Percentiles rank a stretch among this genome's conserved stretches.
Conservation (phyloP, 1,284 basidiomycete genomes). For the Tylopilus sp. region DNA sequence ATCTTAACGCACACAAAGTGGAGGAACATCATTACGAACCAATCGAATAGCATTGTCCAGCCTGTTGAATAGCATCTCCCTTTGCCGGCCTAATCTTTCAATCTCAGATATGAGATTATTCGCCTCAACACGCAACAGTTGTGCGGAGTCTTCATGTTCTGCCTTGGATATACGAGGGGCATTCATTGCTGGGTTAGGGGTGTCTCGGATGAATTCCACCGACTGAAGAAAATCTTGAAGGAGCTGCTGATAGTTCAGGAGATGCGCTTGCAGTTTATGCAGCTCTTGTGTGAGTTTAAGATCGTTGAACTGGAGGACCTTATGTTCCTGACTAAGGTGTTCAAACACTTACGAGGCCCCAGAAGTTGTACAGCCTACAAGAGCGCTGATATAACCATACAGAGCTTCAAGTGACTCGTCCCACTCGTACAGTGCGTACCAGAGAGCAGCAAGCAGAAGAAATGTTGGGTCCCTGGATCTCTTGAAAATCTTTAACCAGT, state of each 20-base stretch:
- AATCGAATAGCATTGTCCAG: conserved; percentile 51
- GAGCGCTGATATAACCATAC: conserved; percentile 42
- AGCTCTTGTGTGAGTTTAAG: conserved; percentile 44
- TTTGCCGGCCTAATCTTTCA: conserved; percentile 39
- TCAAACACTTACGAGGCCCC: background rate
- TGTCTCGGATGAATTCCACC: conserved; percentile 44
- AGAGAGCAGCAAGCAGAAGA: conserved; percentile 48
- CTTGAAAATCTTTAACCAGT: conserved; percentile 51
- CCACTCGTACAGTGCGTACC: conserved; percentile 58
- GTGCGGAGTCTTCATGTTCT: conserved; percentile 22
- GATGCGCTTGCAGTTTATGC: conserved; percentile 49
- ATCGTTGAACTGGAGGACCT: conserved; percentile 37
- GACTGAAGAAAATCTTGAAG: conserved; percentile 50
- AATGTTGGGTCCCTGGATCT: conserved; percentile 49
- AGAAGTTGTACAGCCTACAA: conserved; percentile 35
- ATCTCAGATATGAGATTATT: conserved; percentile 44
- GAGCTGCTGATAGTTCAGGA: conserved; percentile 49
- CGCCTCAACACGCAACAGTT: conserved; percentile 42
- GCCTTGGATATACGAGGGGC: conserved; percentile 11
- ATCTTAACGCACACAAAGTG: background rate
- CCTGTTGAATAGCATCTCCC: conserved; percentile 43
- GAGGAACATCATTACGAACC: conserved; percentile 12
- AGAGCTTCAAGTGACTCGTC: conserved; percentile 51
- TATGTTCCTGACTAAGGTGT: conserved; percentile 37
- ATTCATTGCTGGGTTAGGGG: conserved; percentile 43